These are phyloP conservation scores for Dictyostelium capitatum DNA, from an alignment of 78 protist genomes.

Conservation along the genomic window DNA sequence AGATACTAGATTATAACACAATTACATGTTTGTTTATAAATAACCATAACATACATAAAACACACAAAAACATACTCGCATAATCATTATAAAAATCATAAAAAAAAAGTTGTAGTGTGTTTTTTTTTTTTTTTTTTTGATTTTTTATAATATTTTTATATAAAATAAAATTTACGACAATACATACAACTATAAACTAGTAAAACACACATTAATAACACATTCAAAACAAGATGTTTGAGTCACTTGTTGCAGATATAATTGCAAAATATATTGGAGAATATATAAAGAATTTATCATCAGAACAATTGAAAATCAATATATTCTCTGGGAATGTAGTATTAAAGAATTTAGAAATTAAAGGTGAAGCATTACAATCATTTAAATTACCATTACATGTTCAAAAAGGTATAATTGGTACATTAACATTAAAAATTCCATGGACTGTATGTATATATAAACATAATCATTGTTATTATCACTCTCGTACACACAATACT, in stretches of 20 bases:
- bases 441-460: conserved; percentile 72
- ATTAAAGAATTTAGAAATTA: conserved; percentile 57
- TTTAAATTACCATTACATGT: conserved; percentile 73
- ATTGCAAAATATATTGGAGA: conserved; percentile 69
- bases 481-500: too few relatives aligned
- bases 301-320: conserved; percentile 62
- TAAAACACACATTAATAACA: too few relatives aligned
- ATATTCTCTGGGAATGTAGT: conserved; percentile 66
- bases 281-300: conserved; percentile 63
- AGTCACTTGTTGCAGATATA: conserved; percentile 73
- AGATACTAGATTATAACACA: too few relatives aligned
- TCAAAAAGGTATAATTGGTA: conserved; percentile 71
- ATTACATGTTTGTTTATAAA: too few relatives aligned
- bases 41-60: too few relatives aligned
- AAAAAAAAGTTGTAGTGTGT: background rate
- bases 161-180: background rate
- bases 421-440: conserved; percentile 59
- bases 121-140: background rate
- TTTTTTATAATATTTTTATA: background rate
- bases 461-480: too few relatives aligned
- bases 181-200: too few relatives aligned
- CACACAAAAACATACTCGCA: too few relatives aligned
- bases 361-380: conserved; percentile 76
- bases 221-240: conserved; percentile 37
- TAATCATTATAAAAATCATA: background rate